Base-by-base conservation (phyloP, 1,139 yeast species). In the Starmera stellimalicola region DNA sequence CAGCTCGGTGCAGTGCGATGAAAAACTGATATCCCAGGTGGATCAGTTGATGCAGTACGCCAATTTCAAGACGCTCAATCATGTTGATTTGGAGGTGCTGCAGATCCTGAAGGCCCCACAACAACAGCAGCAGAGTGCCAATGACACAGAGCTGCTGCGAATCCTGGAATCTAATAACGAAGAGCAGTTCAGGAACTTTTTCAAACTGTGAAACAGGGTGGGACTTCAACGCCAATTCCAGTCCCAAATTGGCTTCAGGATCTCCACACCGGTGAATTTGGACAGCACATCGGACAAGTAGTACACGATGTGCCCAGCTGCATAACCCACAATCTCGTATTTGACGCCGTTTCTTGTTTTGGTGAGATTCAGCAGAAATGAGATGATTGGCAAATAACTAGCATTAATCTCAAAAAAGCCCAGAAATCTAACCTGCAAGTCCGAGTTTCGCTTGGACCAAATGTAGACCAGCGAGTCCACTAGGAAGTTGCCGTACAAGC, bases 191-290 rank as follows among this genome's bases (percentile, higher is more conserved):
- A n/a, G n/a, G n/a, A n/a, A n/a, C n/a, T n/a, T n/a, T n/a, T n/a
- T n/a, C n/a, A n/a, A n/a, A 17, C 4, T 14, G 7, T 10, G 8
- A 28, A 7, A 29, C 8, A 29, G 7, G 14, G 20, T 11, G 16
- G 7, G 22, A 9, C 15, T 23, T 16, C 23, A 26, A 8, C 17
- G 16, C 20, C 33, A 36, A 18, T 12, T 8, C 48, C 48, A 42
- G 8, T 29, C 29, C 52, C 51, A 47, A 5, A 51, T 48, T 5
- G 52, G 42, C n/a, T 32, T 27, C 7, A 47, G 23, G 5, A 48
- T 44, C 31, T 42, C 38, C 14, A 38, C 28, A 0, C 48, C 50
- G 34, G 43, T 44, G n/a, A 42, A 7, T 20, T 38, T 40, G 2
- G 26, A 26, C 17, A 43, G 38, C 3, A 48, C 48, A 1, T 45